Evolutionary conservation across 2,329 filamentous ascomycete species (phyloP), one percentile per base, ranked within the genome.

Genomic region (Pseudocercospora macadamiae): DNA sequence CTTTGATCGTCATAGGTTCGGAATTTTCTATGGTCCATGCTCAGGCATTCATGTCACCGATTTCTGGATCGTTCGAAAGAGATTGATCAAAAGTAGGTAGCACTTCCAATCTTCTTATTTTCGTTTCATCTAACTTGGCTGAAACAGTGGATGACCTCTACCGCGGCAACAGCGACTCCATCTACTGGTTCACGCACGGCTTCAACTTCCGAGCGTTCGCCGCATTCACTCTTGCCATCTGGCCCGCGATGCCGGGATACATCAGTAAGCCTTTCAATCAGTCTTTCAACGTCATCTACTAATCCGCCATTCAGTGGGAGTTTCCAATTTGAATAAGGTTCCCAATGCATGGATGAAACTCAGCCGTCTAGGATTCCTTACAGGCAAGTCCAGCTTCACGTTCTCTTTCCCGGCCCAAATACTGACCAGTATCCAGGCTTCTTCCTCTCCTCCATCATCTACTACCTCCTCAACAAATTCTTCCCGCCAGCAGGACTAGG

Each of bases 21-120:
- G 66, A 10, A 68, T 70, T 28, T 71, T 71, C 57, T 65, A 71
- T 52, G 54, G 59, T 14, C 70, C 69, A 1, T 63, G 64, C 23
- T 66, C 67, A 3, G 68, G 62, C 2, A 66, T 71, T 16, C 26
- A 68, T 5, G 56, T 69, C n/a, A 64, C 63, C 23, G 70, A 71
- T 56, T 71, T 68, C 60, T 68, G 64, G 64, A 55, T 71, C 47
- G 55, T 71, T 1, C 58, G 69, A 4, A 57, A 63, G 34, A 62
- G 57, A 26, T 66, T 65, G 45, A 62, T 67, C 36, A 55, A 60
- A 26, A 55, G 57, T 59, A 26, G 36, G 57, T n/a, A 21, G 6
- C 3, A 26, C 2, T 25, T 6, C 19, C 3, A 3, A 7, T 0
- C 9, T 16, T n/a, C 5, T 6, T 14, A 8, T 21, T 36, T 3